These are phyloP conservation scores for Suhomyces wounanorum DNA, from an alignment of 1,139 yeast genomes.

Conservation along the genomic window DNA sequence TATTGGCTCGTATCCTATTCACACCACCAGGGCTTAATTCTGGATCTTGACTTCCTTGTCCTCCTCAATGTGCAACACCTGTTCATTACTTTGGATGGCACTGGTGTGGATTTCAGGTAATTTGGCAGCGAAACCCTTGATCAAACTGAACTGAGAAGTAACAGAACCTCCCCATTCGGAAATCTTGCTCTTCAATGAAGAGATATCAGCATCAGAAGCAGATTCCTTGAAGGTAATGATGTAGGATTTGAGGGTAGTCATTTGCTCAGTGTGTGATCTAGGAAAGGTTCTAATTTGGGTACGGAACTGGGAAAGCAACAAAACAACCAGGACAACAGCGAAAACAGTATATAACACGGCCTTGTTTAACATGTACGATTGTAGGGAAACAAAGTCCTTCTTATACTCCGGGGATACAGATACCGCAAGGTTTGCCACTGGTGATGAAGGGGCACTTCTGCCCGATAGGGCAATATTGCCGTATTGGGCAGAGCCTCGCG, in stretches of 20 bases:
- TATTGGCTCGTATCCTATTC: neutral
- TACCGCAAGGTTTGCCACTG: slow-evolving; percentile 8
- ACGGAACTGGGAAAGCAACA: slow-evolving; percentile 5
- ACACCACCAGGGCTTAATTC: slow-evolving; percentile 11
- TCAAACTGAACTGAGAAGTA: slow-evolving; percentile 63
- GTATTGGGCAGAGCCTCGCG: neutral
- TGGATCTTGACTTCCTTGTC: slow-evolving; percentile 60
- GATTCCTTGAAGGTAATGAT: slow-evolving; percentile 43
- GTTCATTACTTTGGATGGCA: slow-evolving; percentile 43
- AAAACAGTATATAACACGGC: slow-evolving; percentile 3
- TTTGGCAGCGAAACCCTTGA: slow-evolving; percentile 64
- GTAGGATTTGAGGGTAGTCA: slow-evolving; percentile 32
- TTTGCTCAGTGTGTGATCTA: slow-evolving; percentile 9
- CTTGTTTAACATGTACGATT: slow-evolving; percentile 1
- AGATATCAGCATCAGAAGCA: slow-evolving; percentile 32
- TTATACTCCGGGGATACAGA: slow-evolving; percentile 2
- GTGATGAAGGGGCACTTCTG: slow-evolving; percentile 2
- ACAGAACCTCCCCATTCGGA: slow-evolving; percentile 61
- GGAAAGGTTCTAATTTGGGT: neutral
- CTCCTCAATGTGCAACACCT: slow-evolving; percentile 57
- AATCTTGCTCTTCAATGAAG: slow-evolving; percentile 35
- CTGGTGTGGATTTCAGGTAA: slow-evolving; percentile 52
- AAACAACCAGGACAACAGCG: slow-evolving; percentile 6
- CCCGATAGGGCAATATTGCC: slow-evolving; percentile 4
- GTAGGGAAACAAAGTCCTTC: neutral